Conservation (phyloP, 345 rosid species). For the Triadica sebifera region DNA sequence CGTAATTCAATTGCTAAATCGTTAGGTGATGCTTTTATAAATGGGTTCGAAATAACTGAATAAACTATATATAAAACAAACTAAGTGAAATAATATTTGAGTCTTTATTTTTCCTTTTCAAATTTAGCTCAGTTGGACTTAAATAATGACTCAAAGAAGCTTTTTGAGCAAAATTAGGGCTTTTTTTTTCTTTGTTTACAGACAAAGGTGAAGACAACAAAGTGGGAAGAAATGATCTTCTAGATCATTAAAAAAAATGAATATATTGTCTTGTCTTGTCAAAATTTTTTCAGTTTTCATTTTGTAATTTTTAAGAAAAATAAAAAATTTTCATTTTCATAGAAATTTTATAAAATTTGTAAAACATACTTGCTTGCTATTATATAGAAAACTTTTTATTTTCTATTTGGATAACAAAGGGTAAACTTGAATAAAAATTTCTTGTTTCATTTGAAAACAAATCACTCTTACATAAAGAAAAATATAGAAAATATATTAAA, state of each 20-base stretch:
- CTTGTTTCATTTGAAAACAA: no score
- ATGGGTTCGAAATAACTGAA: neutral
- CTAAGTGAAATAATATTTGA: neutral
- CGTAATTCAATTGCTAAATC: slow-evolving; percentile 9
- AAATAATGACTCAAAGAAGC: neutral
- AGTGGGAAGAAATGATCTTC: slow-evolving; percentile 17
- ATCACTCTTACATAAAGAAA: no score
- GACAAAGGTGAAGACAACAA: slow-evolving; percentile 14
- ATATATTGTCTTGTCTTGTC: slow-evolving; percentile 27
- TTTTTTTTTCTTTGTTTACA: neutral
- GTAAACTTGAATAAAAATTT: no score
- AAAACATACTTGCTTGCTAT: no score
- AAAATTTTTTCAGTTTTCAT: no score
- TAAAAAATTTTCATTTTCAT: no score
- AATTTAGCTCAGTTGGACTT: neutral
- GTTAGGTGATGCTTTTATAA: slow-evolving; percentile 27
- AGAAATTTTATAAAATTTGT: no score
- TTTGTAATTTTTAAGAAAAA: no score
- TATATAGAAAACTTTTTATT: no score
- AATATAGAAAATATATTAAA: no score
- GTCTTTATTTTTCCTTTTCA: neutral
- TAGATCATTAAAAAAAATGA: slow-evolving; percentile 7
- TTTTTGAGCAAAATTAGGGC: slow-evolving; percentile 21
- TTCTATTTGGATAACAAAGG: no score
- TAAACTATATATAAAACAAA: neutral